Base-by-base conservation (phyloP, 495 filamentous ascomycete genomes). In the Podospora anserina region DNA sequence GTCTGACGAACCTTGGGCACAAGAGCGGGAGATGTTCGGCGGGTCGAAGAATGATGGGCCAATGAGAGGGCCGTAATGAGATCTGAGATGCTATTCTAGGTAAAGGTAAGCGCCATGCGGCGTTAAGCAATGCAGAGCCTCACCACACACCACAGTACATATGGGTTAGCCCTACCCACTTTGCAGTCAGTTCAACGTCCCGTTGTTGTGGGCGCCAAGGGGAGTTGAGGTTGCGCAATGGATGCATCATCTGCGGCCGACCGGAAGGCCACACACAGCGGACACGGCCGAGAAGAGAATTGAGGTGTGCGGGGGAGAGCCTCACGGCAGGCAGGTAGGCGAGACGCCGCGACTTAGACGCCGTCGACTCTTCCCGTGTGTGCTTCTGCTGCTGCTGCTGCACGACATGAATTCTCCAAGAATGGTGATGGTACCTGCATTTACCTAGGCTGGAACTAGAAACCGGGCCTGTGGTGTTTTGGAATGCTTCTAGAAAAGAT, bases 41-140 rank as follows among this genome's bases (percentile, higher is more conserved):
- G 27, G 65, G 61, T 15, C n/a, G 23, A 20, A 5, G n/a, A 18
- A n/a, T 28, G 61, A 60, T 28, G 56, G 30, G 64, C 74, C 72
- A 74, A 75, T 74, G 62, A 66, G 34, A 64, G 60, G 28, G 68
- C 59, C 39, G 67, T 44, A 65, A 64, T 66, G 62, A 39, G 34
- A 61, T 61, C 49, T 62, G 18, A 69, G 19, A 49, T 62, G 61
- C 66, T 64, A 61, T 19, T 58, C 55, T 49, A 30, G 67, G 44
- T 32, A 20, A 20, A 60, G 62, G 66, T 76, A 76, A 76, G 70
- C 72, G 74, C 74, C 71, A 65, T 61, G 20, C 19, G 65, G 73
- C 69, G 73, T 68, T 55, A 64, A 68, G 55, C 68, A 49, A 71
- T 55, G 72, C 65, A 74, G 68, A 66, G 66, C 34, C 68, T 67